These are phyloP conservation scores for Mrakia gelida DNA, from an alignment of 768 basidiomycete genomes.

Conservation along the genomic window DNA sequence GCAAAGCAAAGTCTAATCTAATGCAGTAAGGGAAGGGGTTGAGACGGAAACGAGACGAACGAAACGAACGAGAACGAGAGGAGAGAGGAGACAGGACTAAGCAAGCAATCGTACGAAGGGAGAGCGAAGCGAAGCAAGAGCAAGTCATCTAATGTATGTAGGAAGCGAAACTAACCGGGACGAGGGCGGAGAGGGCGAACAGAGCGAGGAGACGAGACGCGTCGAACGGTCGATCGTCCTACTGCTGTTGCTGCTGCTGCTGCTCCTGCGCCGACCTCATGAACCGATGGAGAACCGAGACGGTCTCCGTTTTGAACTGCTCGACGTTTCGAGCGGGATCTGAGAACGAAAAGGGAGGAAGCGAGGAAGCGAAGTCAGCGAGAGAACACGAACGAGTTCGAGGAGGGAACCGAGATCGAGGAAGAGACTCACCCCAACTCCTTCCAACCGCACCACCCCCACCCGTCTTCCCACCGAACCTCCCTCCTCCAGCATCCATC, in stretches of 20 bases:
- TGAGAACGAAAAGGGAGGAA: background rate
- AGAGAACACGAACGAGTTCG: background rate
- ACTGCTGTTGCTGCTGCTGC: background rate
- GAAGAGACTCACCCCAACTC: conserved; percentile 13
- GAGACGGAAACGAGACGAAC: background rate
- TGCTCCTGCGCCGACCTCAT: background rate
- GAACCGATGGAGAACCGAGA: conserved; percentile 8
- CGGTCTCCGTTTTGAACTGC: conserved; percentile 6
- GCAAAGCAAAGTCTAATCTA: no score
- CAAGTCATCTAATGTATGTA: background rate
- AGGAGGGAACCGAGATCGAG: background rate
- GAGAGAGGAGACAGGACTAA: background rate
- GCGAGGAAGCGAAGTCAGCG: background rate
- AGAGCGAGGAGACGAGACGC: background rate
- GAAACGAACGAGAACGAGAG: background rate
- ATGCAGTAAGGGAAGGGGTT: no score
- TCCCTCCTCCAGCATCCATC: background rate
- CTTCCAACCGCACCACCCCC: background rate
- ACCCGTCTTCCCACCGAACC: background rate
- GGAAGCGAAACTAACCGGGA: background rate
- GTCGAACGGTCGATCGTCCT: background rate
- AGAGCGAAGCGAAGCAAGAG: background rate
- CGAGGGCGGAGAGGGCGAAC: no score
- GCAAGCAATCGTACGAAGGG: no score
- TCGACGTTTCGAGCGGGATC: conserved; percentile 22